These are phyloP conservation scores for Pseudocercospora eumusae DNA, from an alignment of 2,329 filamentous ascomycete species.

Conservation along the genomic window DNA sequence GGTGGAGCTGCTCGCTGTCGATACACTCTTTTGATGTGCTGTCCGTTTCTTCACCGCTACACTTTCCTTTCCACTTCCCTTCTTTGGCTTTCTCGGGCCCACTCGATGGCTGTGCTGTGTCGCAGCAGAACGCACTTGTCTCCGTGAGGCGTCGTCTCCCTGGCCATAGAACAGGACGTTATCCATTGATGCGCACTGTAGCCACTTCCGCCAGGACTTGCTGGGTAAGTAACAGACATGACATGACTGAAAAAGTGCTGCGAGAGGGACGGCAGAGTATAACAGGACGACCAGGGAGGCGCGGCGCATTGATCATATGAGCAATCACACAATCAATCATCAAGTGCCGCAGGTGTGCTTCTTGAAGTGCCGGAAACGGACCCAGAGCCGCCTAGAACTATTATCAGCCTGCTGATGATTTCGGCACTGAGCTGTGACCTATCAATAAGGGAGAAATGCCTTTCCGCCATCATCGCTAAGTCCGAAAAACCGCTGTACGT, in stretches of 20 bases:
- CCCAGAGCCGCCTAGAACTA: slow-evolving; percentile 4
- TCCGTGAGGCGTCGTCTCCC: slow-evolving; percentile 25
- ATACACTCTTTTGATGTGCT: neutral
- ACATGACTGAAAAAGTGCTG: too few relatives aligned
- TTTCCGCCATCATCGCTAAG: neutral
- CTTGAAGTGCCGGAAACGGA: slow-evolving; percentile 5
- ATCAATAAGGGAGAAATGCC: neutral
- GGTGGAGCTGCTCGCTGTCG: slow-evolving; percentile 1
- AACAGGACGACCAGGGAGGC: slow-evolving; percentile 1
- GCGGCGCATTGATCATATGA: slow-evolving; percentile 11
- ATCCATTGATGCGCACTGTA: slow-evolving; percentile 19
- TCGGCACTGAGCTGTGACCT: neutral
- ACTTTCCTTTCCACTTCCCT: neutral
- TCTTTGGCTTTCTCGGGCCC: slow-evolving; percentile 29
- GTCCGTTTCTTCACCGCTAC: slow-evolving; percentile 2
- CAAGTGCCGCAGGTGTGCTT: slow-evolving; percentile 14
- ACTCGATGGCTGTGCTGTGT: slow-evolving; percentile 29
- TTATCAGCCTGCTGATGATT: neutral
- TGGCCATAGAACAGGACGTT: slow-evolving; percentile 31
- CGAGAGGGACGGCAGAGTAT: neutral
- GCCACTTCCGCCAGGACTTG: neutral
- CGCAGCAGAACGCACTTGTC: slow-evolving; percentile 30
- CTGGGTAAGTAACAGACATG: neutral
- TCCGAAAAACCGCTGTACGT: too few relatives aligned
- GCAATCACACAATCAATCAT: slow-evolving; percentile 9